A percentile compares a stretch with the other conserved stretches of the same genome.
Evolutionary conservation across 768 basidiomycete species (phyloP).

Genomic region (Termitomyces bulborhizus): DNA sequence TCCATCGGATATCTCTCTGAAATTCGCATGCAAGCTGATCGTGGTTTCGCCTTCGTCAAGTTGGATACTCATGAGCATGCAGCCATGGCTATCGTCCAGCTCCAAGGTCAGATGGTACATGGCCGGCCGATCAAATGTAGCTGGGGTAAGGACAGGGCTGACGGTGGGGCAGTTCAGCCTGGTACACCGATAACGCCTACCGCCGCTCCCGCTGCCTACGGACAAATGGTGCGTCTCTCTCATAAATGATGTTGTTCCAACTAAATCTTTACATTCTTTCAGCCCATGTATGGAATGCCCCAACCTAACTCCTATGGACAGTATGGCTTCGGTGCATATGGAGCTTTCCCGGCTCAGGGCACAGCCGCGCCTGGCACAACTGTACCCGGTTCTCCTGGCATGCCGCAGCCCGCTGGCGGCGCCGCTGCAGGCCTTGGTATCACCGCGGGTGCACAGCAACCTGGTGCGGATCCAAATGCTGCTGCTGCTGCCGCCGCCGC

Average conservation of each 20-base stretch:
- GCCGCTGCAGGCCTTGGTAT: conserved; percentile 50
- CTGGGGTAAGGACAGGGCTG: conserved; percentile 95
- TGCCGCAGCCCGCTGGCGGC: conserved; percentile 50
- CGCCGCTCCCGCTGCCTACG: conserved; percentile 61
- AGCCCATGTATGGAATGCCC: conserved; percentile 91
- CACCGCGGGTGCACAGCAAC: conserved; percentile 49
- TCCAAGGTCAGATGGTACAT: conserved; percentile 96
- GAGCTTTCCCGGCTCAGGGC: conserved; percentile 60
- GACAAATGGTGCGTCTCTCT: conserved; percentile 59
- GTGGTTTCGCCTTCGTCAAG: conserved; percentile 98
- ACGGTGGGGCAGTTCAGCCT: conserved; percentile 54
- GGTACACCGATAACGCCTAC: conserved; percentile 52
- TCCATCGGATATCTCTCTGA: conserved; percentile 98
- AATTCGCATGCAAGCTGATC: conserved; percentile 98
- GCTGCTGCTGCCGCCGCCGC: conserved; percentile 41
- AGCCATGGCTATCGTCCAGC: conserved; percentile 94
- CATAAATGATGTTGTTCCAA: not conserved
- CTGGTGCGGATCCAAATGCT: conserved; percentile 48
- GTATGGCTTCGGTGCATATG: conserved; percentile 72
- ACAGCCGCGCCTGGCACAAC: conserved; percentile 41
- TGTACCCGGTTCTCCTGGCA: conserved; percentile 49
- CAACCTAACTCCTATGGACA: conserved; percentile 76
- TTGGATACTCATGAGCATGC: conserved; percentile 98
- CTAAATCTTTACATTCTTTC: conserved; percentile 5
- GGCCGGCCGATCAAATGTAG: conserved; percentile 97